Evolutionary conservation across 2,329 filamentous ascomycete genomes (phyloP).

Genomic region (Fusarium brevicatenulatum): DNA sequence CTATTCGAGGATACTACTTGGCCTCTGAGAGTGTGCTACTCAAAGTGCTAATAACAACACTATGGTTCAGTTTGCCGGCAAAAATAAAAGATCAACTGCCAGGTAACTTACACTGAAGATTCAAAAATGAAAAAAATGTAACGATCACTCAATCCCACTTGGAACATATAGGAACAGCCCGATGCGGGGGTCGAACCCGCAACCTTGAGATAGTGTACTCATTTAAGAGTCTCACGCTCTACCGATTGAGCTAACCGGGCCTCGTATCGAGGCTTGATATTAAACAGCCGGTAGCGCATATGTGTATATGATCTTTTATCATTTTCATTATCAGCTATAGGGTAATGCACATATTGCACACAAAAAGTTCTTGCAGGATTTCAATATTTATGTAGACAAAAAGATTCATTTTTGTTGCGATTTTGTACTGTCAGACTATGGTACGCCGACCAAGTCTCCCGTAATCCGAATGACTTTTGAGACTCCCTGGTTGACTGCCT

Average conservation of each 20-base stretch:
- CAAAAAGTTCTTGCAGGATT: background rate
- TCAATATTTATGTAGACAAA: background rate
- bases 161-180: slow-evolving; percentile 45
- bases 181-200: slow-evolving; percentile 63
- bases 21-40: background rate
- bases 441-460: slow-evolving; percentile 23
- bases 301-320: background rate
- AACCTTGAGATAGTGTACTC: slow-evolving; percentile 60
- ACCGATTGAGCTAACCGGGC: slow-evolving; percentile 58
- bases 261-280: slow-evolving; percentile 12
- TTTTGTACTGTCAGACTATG: slow-evolving; percentile 26
- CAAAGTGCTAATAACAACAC: background rate
- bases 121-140: background rate
- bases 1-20: background rate
- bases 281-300: accelerated
- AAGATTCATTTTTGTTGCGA: slow-evolving; percentile 18
- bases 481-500: slow-evolving; percentile 13
- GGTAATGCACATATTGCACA: too few species aligned
- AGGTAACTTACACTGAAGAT: too few species aligned
- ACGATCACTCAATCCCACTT: slow-evolving; percentile 18
- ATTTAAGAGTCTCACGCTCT: slow-evolving; percentile 77
- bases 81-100: background rate
- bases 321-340: accelerated
- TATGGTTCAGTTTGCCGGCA: background rate
- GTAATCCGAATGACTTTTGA: slow-evolving; percentile 32